Conservation (phyloP, 2,329 filamentous ascomycete species). For the Colletotrichum sp. region DNA sequence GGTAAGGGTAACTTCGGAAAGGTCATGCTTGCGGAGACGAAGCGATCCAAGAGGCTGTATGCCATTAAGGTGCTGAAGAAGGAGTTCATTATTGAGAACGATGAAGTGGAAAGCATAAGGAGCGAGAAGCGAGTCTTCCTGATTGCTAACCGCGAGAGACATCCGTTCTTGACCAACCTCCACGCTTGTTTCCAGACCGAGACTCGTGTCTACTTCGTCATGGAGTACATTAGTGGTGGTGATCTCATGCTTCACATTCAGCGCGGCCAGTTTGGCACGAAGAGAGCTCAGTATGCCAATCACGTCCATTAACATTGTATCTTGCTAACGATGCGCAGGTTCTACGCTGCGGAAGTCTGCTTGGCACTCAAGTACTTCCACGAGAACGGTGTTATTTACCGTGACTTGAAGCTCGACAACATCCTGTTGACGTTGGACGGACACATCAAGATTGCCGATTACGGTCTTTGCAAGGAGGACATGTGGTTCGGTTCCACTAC, state of each 20-base stretch:
- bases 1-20: constrained; percentile 99
- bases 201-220: constrained; percentile 97
- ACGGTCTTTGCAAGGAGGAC: constrained; percentile 98
- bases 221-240: constrained; percentile 99
- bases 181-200: constrained; percentile 99
- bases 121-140: constrained; percentile 98
- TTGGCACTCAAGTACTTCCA: constrained; percentile 98
- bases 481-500: constrained; percentile 99
- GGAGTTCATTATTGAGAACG: constrained; percentile 99
- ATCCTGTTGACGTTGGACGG: constrained; percentile 94
- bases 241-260: constrained; percentile 99
- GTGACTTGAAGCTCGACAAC: constrained; percentile 91
- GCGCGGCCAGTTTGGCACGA: constrained; percentile 92
- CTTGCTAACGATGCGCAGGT: constrained; percentile 54
- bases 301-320: background rate
- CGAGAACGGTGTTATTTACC: constrained; percentile 98
- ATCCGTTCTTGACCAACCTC: constrained; percentile 92
- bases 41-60: constrained; percentile 88
- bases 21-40: constrained; percentile 98
- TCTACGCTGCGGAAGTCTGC: constrained; percentile 97
- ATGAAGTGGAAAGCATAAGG: constrained; percentile 96
- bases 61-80: constrained; percentile 99
- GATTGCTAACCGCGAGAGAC: constrained; percentile 94
- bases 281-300: constrained; percentile 82
- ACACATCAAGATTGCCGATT: constrained; percentile 98